A percentile compares a stretch with the other conserved stretches of the same genome.
phyloP scores from a whole-genome alignment of 345 rosid species.

The Acer saccharum region DNA sequence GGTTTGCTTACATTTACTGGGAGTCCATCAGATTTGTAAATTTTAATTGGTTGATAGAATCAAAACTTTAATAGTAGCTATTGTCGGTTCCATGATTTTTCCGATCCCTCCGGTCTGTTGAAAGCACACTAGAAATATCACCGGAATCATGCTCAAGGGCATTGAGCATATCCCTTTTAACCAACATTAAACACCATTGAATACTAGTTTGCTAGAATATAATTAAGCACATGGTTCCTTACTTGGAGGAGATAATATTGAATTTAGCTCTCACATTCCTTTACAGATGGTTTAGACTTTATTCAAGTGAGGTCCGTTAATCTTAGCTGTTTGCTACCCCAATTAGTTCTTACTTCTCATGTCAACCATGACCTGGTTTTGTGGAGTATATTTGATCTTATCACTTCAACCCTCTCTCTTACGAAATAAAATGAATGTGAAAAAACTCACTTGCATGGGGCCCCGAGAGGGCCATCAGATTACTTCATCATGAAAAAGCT shows the following conservation, averaged over 20 bases:
- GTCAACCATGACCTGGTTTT: constrained; percentile 33
- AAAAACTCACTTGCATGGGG: not conserved
- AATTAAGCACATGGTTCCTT: constrained; percentile 10
- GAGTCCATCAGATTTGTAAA: constrained; percentile 7
- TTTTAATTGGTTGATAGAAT: not conserved
- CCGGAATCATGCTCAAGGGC: not conserved
- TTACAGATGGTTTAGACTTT: constrained; percentile 23
- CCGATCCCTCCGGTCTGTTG: not conserved
- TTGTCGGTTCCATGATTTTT: not conserved
- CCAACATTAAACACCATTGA: not conserved
- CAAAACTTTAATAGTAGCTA: not conserved
- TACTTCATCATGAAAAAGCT: no score
- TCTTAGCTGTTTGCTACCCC: constrained; percentile 31
- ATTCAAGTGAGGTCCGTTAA: constrained; percentile 18
- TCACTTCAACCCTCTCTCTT: constrained; percentile 31
- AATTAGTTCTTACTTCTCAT: constrained; percentile 8
- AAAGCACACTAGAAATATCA: not conserved
- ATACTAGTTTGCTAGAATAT: not conserved
- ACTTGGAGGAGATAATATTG: constrained; percentile 15
- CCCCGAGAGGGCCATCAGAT: no score
- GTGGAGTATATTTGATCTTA: constrained; percentile 54
- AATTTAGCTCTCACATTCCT: constrained; percentile 11
- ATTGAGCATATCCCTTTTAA: not conserved
- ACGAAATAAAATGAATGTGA: not conserved
- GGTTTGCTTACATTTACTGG: not conserved